Evolutionary conservation across 1,139 yeast species (phyloP).

Genomic region (Pichia inconspicua): DNA sequence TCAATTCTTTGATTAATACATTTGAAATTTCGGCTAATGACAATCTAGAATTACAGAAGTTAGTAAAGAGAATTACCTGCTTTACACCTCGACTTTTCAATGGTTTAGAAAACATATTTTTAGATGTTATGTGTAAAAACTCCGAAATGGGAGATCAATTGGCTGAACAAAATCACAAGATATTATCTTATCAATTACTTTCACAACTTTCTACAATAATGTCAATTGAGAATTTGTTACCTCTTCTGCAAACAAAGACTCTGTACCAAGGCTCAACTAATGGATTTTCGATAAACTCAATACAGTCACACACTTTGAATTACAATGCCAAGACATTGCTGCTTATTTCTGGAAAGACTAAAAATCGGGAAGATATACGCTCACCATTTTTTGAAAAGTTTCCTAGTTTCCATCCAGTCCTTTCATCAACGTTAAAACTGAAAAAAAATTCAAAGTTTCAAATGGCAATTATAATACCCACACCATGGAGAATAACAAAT

Average conservation of each 20-base stretch:
- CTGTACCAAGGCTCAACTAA: conserved; percentile 66
- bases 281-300: conserved; percentile 82
- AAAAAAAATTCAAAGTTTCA: conserved; percentile 3
- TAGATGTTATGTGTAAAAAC: conserved; percentile 36
- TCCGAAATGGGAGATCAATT: conserved; percentile 14
- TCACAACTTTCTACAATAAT: conserved; percentile 9
- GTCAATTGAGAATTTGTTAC: conserved; percentile 1
- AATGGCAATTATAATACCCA: conserved; percentile 13
- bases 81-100: conserved; percentile 31
- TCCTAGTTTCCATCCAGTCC: conserved; percentile 35
- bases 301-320: conserved; percentile 76
- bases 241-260: conserved; percentile 9
- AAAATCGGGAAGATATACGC: conserved; percentile 46
- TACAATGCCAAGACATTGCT: conserved; percentile 86
- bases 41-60: not conserved
- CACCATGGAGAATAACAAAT: conserved; percentile 74
- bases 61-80: conserved; percentile 1
- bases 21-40: not conserved
- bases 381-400: conserved; percentile 40
- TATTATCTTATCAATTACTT: conserved; percentile 4
- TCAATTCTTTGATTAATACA: conserved; percentile 4
- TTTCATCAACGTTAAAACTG: not conserved
- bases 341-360: conserved; percentile 56
- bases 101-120: conserved; percentile 29
- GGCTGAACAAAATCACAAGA: conserved; percentile 2